phyloP scores from a whole-genome alignment of 108 stramenopile species.

The Cyclotella kingstonii region DNA sequence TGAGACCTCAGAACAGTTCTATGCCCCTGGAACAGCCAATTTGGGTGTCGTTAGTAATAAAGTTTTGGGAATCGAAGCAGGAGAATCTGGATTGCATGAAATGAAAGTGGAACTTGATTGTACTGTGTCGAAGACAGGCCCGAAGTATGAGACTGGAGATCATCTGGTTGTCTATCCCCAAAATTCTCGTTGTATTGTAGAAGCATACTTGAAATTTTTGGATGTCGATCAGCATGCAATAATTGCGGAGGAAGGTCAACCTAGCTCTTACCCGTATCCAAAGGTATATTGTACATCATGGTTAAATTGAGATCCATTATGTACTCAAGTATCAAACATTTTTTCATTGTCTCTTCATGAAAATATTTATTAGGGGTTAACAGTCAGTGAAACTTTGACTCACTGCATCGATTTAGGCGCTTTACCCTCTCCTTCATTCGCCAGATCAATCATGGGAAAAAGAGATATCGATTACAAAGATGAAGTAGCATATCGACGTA shows the following conservation, averaged over 20 bases:
- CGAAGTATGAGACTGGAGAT: constrained; percentile 59
- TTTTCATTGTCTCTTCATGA: neutral
- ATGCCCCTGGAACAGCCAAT: constrained; percentile 24
- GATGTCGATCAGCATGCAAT: constrained; percentile 57
- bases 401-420: constrained; percentile 63
- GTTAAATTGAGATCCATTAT: too few species aligned
- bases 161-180: constrained; percentile 68
- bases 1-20: constrained; percentile 33
- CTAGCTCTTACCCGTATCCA: constrained; percentile 53
- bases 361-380: constrained; percentile 25
- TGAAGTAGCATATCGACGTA: constrained; percentile 53
- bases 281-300: constrained; percentile 2
- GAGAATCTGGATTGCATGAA: constrained; percentile 58
- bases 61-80: constrained; percentile 33
- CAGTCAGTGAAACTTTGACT: constrained; percentile 58
- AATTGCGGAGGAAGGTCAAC: constrained; percentile 33
- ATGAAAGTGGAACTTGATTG: constrained; percentile 26
- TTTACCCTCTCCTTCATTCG: constrained; percentile 55
- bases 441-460: constrained; percentile 46
- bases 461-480: constrained; percentile 58
- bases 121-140: neutral
- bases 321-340: neutral
- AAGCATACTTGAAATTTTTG: constrained; percentile 47
- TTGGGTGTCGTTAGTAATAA: constrained; percentile 45
- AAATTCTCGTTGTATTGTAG: constrained; percentile 50